Base-by-base conservation (phyloP, 768 basidiomycete genomes). In the Leccinum barrowsii region DNA sequence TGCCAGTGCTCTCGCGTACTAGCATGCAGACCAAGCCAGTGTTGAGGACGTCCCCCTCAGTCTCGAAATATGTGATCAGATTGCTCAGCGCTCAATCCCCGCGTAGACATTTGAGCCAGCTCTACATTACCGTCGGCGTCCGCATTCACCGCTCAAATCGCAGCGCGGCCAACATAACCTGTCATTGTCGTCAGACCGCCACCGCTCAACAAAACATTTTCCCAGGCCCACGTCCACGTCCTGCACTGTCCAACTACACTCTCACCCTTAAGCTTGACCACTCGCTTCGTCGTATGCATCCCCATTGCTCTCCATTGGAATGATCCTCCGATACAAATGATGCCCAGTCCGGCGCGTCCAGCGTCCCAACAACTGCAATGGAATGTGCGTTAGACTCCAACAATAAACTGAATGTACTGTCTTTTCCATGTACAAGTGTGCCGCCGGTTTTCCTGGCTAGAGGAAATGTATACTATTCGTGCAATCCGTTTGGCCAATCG, bases 251-350 rank as follows among this genome's bases (percentile, higher is more conserved):
- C 84, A 13, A 72, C 42, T 42, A n/a, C 71, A 37, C 71, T 61
- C 21, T 76, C 77, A 4, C 70, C 70, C 10, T 75, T 66, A 28
- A 28, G 26, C 26, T 28, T 28, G 8, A 76, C 65, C 17, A 82
- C 78, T 0, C 76, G 79, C 68, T 86, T 81, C 51, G 82, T 80
- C 3, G 84, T 82, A 68, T 90, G 92, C 15, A 79, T 78, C 6
- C 91, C 91, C 91, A 92, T 2, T 84, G 81, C 47, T 84, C 79
- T 4, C 85, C 80, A 62, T 86, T 80, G 3, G 80, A 82, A 71
- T 90, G 87, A 58, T 77, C 76, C 58, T 90, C 86, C 63, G 87
- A 87, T 37, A 92, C 89, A 62, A 91, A 85, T 24, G 90, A 72
- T 0, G 84, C 90, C 71, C 89, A 89, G 58, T 89, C 86, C 0